These are phyloP conservation scores for Przewalskia tangutica DNA, from an alignment of 257 asterid genomes.

Conservation along the genomic window DNA sequence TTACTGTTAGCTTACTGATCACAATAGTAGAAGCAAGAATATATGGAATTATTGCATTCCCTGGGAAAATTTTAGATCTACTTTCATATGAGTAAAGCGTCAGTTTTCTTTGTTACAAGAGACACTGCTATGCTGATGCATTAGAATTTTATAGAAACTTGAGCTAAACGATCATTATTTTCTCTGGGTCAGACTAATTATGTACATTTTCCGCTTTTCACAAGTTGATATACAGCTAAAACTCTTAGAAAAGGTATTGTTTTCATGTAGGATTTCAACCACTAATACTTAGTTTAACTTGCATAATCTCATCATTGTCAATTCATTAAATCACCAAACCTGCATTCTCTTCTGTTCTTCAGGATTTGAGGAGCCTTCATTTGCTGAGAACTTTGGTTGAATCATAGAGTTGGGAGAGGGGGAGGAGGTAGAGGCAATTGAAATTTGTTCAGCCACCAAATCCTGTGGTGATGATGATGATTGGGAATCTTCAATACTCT, in stretches of 20 bases:
- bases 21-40: not conserved
- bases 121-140: not conserved
- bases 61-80: not conserved
- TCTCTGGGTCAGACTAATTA: not conserved
- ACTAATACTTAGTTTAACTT: not conserved
- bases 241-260: not conserved
- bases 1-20: no score
- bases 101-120: not conserved
- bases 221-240: not conserved
- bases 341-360: conserved; percentile 8
- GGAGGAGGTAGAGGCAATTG: conserved; percentile 17
- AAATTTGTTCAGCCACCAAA: conserved; percentile 16
- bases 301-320: not conserved
- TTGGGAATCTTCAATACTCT: conserved; percentile 6
- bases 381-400: conserved; percentile 32
- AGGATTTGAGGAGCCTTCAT: conserved; percentile 24
- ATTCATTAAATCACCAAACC: not conserved
- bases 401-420: conserved; percentile 50
- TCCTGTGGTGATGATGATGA: conserved; percentile 2
- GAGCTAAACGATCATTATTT: not conserved
- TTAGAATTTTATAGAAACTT: not conserved
- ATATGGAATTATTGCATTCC: not conserved
- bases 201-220: not conserved
- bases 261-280: not conserved
- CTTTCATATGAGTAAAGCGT: not conserved